Base-by-base conservation (phyloP, 2,329 filamentous ascomycete species). In the Grosmannia penicillata region DNA sequence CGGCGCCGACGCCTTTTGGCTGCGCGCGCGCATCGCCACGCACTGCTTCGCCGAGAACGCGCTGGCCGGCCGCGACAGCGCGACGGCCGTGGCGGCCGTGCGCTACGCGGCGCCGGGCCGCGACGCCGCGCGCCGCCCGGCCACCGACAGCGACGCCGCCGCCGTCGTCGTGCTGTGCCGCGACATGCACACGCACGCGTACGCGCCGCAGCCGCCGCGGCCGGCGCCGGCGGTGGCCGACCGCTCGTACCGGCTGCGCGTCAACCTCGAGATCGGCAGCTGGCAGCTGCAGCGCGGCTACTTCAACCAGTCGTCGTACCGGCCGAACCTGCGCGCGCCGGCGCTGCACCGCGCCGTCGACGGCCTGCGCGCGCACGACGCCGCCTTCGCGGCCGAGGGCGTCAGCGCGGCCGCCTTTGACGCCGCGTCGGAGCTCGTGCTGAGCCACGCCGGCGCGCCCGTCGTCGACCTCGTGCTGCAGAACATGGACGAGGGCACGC, bases 381-480 rank as follows among this genome's bases (percentile, higher is more conserved):
- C 63, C n/a, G 56, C 60, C 7, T 68, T 67, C 42, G 56, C 56
- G 42, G 56, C 62, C 19, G 65, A 70, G 42, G 72, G 72, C 18
- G 56, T 63, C 11, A 69, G 74, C 51, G 63, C 63, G 4, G 62
- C 64, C 30, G 59, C 66, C 2, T 66, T 65, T 41, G 52, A 63
- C 43, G 37, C 46, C 2, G 47, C 47, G 36, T 52, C 57, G 34
- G 62, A 65, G 45, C 69, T 78, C 47, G 65, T 93, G 4, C 65
- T 93, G 13, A 63, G 76, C 24, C 70, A 78, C 45, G 69, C 68
- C 35, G 43, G 57, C 24, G 60, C 69, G 21, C 62, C 75, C 40
- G 64, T 83, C n/a, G 69, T 87, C 18, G 77, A 89, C 51, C 68
- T 89, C 32, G 58, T 85, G 15, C 61, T 89, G 15, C 44, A 48